Conservation (phyloP, 306 rosid species). For the Cercis canadensis region DNA sequence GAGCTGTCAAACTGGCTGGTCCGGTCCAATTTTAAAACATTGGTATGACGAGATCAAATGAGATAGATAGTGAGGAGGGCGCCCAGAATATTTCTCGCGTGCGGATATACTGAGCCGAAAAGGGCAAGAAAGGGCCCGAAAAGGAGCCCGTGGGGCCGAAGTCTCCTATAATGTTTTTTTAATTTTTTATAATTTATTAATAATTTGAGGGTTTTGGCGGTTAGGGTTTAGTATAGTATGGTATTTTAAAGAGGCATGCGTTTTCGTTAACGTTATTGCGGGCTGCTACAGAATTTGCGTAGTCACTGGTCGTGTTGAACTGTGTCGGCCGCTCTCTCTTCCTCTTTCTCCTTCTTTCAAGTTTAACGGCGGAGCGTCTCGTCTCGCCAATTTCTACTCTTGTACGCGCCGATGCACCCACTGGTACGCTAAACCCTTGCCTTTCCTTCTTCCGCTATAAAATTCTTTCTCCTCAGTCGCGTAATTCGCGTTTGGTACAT, state of each 20-base stretch:
- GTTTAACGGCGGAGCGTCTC: constrained; percentile 10
- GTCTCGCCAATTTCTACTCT: not conserved
- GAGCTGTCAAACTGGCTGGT: too few species aligned
- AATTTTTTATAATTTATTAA: not conserved
- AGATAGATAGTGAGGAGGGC: too few species aligned
- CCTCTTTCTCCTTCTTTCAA: not conserved
- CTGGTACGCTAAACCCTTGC: constrained; percentile 8
- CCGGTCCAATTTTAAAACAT: too few species aligned
- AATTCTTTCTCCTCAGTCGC: not conserved
- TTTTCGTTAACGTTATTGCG: constrained; percentile 27
- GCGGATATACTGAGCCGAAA: too few species aligned
- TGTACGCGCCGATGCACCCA: constrained; percentile 9
- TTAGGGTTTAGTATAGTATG: constrained; percentile 49
- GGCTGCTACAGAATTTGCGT: constrained; percentile 25
- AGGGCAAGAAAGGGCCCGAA: not conserved
- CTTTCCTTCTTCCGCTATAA: not conserved
- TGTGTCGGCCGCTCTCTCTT: constrained; percentile 31
- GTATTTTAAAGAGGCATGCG: constrained; percentile 5
- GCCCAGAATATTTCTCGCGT: too few species aligned
- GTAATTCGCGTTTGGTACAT: not conserved
- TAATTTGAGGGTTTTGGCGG: constrained; percentile 52
- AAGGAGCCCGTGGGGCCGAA: not conserved
- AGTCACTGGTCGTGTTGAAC: constrained; percentile 27
- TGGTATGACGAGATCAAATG: too few species aligned
- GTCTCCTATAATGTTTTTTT: not conserved